Base-by-base conservation (phyloP, 495 filamentous ascomycete genomes). In the Daldinia loculata region DNA sequence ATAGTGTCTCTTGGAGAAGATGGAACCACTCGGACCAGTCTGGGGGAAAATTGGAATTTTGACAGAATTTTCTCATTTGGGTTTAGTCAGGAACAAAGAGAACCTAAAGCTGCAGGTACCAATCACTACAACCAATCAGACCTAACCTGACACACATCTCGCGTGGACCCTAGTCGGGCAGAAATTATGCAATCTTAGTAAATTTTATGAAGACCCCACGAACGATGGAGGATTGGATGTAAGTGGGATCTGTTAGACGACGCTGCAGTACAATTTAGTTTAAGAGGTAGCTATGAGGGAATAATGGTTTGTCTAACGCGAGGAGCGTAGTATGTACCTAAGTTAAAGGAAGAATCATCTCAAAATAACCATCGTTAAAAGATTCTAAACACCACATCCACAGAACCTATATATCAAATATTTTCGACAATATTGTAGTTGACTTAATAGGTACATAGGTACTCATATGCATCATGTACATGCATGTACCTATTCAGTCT, bases 121-220 rank as follows among this genome's bases (percentile, higher is more conserved):
- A 41, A 56, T 29, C 38, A 41, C 22, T 14, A 14, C 8, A 15
- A 50, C 70, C 70, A 69, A 72, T 72, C 65, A 72, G 39, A 26
- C 51, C 11, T 38, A 17, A 17, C 26, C 4, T 48, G 6, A 6
- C 6, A 51, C 36, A 22, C 39, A 41, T 56, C 34, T 58, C 38
- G 45, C 59, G 14, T 41, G 48, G 7, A 53, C 50, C 70, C 70
- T 36, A 17, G 70, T 61, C 70, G 30, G 24, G n/a, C 27, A 61
- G 69, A 72, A 72, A 72, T 72, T 72, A 64, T 72, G 65, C 65
- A 69, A 72, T 72, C 56, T 72, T 63, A 56, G 63, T 58, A 45
- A 26, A 55, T 59, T 67, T 67, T 71, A 60, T 71, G 63, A 71
- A 71, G 17, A 30, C 29, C 66, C 58, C 32, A 58, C 9, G 39